Base-by-base conservation (phyloP, 1,284 basidiomycete genomes). In the Schizophyllum amplum region DNA sequence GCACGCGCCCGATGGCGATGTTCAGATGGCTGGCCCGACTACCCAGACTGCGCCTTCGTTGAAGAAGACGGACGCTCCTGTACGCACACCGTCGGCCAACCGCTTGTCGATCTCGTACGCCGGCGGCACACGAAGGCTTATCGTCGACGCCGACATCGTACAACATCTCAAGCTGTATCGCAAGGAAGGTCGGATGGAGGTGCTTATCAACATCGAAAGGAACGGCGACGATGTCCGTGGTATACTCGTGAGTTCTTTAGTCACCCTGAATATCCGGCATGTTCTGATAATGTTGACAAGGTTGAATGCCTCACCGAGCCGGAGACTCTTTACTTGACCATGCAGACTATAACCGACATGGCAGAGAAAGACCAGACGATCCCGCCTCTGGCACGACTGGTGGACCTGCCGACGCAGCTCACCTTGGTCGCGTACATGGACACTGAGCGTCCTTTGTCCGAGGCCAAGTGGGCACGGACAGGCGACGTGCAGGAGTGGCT, bases 31-130 rank as follows among this genome's bases (percentile, higher is more conserved):
- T 9, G 33, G 33, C 7, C 33, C 33, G 33, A 9, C 7, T 2
- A 17, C 11, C 33, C 13, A 17, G 2, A 17, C 13, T 3, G 13
- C 33, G 11, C 33, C 17, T 17, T 9, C 33, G 7, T 42, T 42
- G 33, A 42, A 9, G 17, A 42, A 42, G 33, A 42, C 48, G 4
- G 48, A 50, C 48, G 48, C 24, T 9, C 48, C 48, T 50, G 48
- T 50, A 24, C 48, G 48, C 21, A 71, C 74, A 1, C 82, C 87
- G 6, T 89, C 87, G 51, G 84, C 87, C 24, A 90, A 90, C 65
- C 82, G 87, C n/a, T 71, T 98, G n/a, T 95, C 92, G 13, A 91
- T 98, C 66, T 88, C 96, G 0, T 99, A 96, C 70, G 93, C 94
- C 60, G 87, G 87, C 48, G 92, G 92, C 52, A 86, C 86, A 57